Base-by-base conservation (phyloP, 257 asterid genomes). In the Ilex aquifolium region DNA sequence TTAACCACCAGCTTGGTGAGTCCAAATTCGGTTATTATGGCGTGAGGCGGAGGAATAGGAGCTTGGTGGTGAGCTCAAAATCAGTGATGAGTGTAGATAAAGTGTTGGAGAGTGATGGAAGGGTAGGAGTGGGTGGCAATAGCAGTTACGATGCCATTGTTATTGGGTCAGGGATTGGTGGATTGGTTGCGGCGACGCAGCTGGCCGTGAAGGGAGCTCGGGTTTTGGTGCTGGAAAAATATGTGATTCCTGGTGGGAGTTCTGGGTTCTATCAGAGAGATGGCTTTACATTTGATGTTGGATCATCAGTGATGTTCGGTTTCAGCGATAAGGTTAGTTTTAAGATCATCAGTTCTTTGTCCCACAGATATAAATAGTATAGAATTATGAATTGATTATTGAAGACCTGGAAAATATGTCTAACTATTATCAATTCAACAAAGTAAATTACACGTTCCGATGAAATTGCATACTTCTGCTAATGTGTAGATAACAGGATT, bases 221-320 rank as follows among this genome's bases (percentile, higher is more conserved):
- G 77, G 95, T 93, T 65, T 80, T 93, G 75, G 97, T 87, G 31
- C 51, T 93, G 63, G 99, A 93, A 85, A 93, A 89, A 81, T 90
- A 93, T 74, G 94, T 93, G 50, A 87, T 93, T 74, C 99, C 97
- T 62, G 99, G 99, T 6, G 99, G 97, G 46, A 93, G 99, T 81
- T 87, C 99, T 21, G 96, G 96, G 12, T 93, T 76, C 72, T 90
- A 84, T 51, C 74, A 82, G 77, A 85, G 95, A 75, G 96, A 84
- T 77, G 97, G 99, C 1, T 93, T 82, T 70, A 93, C 74, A 61
- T 92, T 92, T 56, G 99, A 93, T 71, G 99, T 93, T 72, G 99
- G 97, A 67, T 87, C 99, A 61, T 90, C 99, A 1, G 99, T 93
- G 59, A 93, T 93, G 97, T 93, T 93, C 67, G 99, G 99, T 62